Evolutionary conservation across 2,329 filamentous ascomycete species (phyloP), one percentile per base, ranked within the genome.

Genomic region (Chaetomiaceae sp.): DNA sequence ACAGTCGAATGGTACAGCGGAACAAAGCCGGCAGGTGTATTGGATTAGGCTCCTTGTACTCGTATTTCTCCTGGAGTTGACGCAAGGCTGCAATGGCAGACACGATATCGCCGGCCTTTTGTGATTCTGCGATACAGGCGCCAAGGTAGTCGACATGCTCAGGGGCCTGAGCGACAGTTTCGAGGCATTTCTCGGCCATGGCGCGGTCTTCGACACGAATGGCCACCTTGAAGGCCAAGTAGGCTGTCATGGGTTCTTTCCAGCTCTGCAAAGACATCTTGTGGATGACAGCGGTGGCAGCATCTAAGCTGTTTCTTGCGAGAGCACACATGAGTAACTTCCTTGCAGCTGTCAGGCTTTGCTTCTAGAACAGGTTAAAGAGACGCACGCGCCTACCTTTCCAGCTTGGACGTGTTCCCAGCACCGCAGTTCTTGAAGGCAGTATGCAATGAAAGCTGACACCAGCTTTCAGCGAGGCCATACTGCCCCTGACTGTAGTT

Each of bases 81-180:
- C 81, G 79, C 42, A 91, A 66, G 10, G 80, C 78, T 27, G 74
- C 66, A 11, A 85, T 70, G 2, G 84, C 80, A 57, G 85, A 81
- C 0, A 72, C 57, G 46, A 78, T 83, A 56, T 89, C 80, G 0
- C 83, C 81, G 1, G 73, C 72, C 57, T 82, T 75, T 45, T 90
- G 84, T 2, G 89, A 86, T 66, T 95, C 89, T 25, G 89, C 72
- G 20, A 89, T 81, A 61, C 90, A 96, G 1, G 89, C 87, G 58
- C 91, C 90, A 1, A 96, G 73, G 38, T 90, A 80, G 13, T 82
- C 81, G 18, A 75, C 73, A 30, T 84, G 78, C 20, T 78, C 75
- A 1, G 72, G 66, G 6, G 73, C 66, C n/a, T 74, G 74, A 51
- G 76, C 78, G 23, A 96, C 71, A 2, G 70, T 66, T 23, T 81